Conservation (phyloP, 495 filamentous ascomycete species). For the Schizothecium vesticola region DNA sequence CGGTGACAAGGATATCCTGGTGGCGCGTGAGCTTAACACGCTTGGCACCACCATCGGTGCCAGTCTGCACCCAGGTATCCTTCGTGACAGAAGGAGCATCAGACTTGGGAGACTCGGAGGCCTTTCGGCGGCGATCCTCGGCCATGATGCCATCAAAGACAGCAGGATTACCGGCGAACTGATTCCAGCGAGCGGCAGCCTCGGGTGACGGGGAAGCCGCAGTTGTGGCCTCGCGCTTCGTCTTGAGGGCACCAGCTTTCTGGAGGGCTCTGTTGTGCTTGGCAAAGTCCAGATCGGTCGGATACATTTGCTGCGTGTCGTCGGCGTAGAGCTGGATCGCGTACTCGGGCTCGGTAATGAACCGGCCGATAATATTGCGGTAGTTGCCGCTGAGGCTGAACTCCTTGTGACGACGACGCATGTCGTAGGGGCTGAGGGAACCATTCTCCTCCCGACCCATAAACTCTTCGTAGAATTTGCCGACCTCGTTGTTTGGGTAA, state of each 20-base stretch:
- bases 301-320: constrained; percentile 76
- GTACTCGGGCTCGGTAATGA: constrained; percentile 50
- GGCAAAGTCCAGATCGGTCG: constrained; percentile 58
- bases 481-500: constrained; percentile 80
- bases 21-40: constrained; percentile 39
- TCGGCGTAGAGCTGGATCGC: constrained; percentile 62
- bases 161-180: constrained; percentile 21
- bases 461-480: constrained; percentile 71
- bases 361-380: constrained; percentile 71
- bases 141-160: constrained; percentile 20
- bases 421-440: constrained; percentile 71
- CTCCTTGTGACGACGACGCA: constrained; percentile 81
- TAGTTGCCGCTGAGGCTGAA: constrained; percentile 86
- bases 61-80: constrained; percentile 31
- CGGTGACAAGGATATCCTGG: neutral
- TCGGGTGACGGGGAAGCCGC: neutral
- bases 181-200: constrained; percentile 16
- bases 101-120: constrained; percentile 16
- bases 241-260: constrained; percentile 7
- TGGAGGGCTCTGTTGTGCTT: constrained; percentile 22
- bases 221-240: constrained; percentile 3
- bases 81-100: constrained; percentile 9
- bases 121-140: constrained; percentile 27
- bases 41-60: constrained; percentile 28
- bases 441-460: constrained; percentile 77